These are phyloP conservation scores for Tetrastigma voinierianum DNA, from an alignment of 164 flowering plant genomes.

Conservation along the genomic window DNA sequence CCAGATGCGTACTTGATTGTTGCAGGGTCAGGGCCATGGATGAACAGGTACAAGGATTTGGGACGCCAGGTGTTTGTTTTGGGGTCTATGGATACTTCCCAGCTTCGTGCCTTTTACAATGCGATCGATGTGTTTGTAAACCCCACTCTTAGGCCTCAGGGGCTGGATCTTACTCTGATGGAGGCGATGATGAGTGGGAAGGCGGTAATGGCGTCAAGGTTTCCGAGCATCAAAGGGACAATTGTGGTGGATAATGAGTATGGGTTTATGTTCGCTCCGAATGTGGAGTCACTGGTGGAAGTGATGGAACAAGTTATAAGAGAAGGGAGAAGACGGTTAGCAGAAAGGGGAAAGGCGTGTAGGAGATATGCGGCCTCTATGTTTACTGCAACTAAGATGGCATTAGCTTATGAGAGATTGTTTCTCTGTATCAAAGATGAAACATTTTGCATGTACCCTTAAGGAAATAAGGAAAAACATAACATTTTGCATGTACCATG, in stretches of 20 bases:
- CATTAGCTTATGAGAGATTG: conserved; percentile 56
- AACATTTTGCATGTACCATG: too few relatives aligned
- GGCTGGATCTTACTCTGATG: conserved; percentile 55
- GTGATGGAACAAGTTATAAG: conserved; percentile 33
- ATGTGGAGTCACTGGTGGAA: conserved; percentile 40
- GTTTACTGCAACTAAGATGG: conserved; percentile 61
- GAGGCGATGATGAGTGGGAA: conserved; percentile 70
- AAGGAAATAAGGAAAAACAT: too few relatives aligned
- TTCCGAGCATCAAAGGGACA: conserved; percentile 57
- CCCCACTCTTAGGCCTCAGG: conserved; percentile 68
- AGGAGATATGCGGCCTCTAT: conserved; percentile 32
- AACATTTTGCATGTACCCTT: conserved; percentile 42
- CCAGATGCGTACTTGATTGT: conserved; percentile 42
- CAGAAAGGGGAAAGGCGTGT: conserved; percentile 38
- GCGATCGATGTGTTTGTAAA: conserved; percentile 60
- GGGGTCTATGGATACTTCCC: conserved; percentile 39
- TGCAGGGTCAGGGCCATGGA: conserved; percentile 70
- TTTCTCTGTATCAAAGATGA: conserved; percentile 55
- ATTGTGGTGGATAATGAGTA: conserved; percentile 39
- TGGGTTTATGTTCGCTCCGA: conserved; percentile 57
- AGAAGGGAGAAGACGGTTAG: conserved; percentile 35
- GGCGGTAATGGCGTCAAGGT: conserved; percentile 49
- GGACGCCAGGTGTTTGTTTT: conserved; percentile 40
- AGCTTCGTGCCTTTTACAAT: conserved; percentile 47
- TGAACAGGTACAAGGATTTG: conserved; percentile 39